Conservation (phyloP, 768 basidiomycete species). For the Boletus vinaceobasis region DNA sequence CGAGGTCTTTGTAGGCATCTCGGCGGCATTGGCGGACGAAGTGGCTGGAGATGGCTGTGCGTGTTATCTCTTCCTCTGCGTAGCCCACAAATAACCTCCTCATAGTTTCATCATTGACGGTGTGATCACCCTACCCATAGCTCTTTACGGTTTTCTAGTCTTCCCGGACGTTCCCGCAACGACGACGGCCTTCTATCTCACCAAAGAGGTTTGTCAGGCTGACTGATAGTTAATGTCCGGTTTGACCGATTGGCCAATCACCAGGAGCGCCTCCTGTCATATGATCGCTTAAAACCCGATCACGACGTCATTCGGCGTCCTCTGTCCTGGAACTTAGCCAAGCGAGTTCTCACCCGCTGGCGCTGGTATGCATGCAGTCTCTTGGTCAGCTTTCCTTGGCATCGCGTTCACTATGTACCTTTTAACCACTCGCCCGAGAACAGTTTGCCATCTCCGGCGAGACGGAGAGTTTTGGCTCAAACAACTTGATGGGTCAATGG, state of each 20-base stretch:
- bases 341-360: conserved; percentile 56
- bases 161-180: conserved; percentile 71
- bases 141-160: conserved; percentile 65
- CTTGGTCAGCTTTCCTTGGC: conserved; percentile 38
- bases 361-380: conserved; percentile 67
- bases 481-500: conserved; percentile 74
- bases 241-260: neutral
- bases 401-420: neutral
- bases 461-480: conserved; percentile 65
- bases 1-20: conserved; percentile 37
- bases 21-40: conserved; percentile 48
- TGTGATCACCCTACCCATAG: conserved; percentile 68
- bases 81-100: neutral
- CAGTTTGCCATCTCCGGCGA: conserved; percentile 69
- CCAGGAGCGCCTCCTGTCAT: conserved; percentile 56
- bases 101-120: conserved; percentile 65
- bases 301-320: conserved; percentile 41
- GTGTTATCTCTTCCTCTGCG: neutral
- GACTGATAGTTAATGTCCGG: neutral
- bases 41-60: conserved; percentile 69
- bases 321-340: conserved; percentile 45
- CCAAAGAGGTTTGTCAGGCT: conserved; percentile 43
- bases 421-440: neutral
- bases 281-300: conserved; percentile 41
- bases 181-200: conserved; percentile 62